Evolutionary conservation across 2,329 filamentous ascomycete genomes (phyloP).

Genomic region (Mycosphaerelloides madeirae): DNA sequence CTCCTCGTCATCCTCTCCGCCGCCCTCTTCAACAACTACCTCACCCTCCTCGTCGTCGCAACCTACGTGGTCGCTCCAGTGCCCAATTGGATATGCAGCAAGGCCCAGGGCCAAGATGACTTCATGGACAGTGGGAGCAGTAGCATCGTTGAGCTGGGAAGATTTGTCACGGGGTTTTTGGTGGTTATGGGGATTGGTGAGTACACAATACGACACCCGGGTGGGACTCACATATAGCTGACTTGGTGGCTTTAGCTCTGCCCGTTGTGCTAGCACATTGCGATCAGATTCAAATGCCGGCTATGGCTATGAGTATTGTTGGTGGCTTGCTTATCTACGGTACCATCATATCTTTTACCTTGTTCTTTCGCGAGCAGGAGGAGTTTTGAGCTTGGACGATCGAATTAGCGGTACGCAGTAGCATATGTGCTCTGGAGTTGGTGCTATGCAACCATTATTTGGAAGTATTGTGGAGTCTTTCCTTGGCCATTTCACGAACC

Average conservation of each 20-base stretch:
- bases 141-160: slow-evolving; percentile 84
- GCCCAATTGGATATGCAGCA: slow-evolving; percentile 92
- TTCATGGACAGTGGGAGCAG: slow-evolving; percentile 84
- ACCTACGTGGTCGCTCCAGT: slow-evolving; percentile 92
- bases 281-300: slow-evolving; percentile 71
- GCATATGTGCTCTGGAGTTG: background rate
- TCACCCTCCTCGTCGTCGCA: slow-evolving; percentile 88
- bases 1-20: slow-evolving; percentile 97
- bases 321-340: slow-evolving; percentile 94
- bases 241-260: slow-evolving; percentile 56
- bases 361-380: slow-evolving; percentile 98
- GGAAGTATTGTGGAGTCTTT: no score
- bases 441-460: background rate
- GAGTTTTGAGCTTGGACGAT: slow-evolving; percentile 62
- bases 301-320: slow-evolving; percentile 91
- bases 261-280: slow-evolving; percentile 85
- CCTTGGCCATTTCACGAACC: no score
- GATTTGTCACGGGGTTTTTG: slow-evolving; percentile 91
- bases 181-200: slow-evolving; percentile 95
- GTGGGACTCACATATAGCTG: no score
- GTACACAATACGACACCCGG: slow-evolving; percentile 35
- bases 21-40: slow-evolving; percentile 90
- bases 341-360: slow-evolving; percentile 94
- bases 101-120: slow-evolving; percentile 88
- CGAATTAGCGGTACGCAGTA: background rate